Percentiles rank a stretch among this genome's conserved stretches.
These are phyloP conservation scores for Prosopis cineraria DNA, from an alignment of 306 rosid species.

Conservation along the genomic window DNA sequence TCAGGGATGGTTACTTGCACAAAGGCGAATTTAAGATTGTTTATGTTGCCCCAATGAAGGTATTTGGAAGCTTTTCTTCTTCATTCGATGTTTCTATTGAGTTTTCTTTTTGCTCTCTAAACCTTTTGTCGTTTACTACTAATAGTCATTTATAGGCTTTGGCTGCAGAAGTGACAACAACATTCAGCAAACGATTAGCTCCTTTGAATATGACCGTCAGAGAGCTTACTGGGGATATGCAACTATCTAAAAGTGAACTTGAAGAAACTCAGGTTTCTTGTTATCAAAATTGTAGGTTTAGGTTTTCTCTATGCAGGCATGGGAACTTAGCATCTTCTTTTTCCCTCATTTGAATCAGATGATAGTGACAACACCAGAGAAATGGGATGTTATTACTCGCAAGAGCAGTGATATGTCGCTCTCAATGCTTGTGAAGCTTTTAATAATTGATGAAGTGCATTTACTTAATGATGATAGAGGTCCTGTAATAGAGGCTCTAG, in stretches of 20 bases:
- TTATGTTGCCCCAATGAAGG: constrained; percentile 99
- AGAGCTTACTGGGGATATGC: constrained; percentile 99
- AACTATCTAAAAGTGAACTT: constrained; percentile 86
- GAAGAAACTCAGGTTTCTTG: constrained; percentile 93
- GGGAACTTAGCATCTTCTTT: constrained; percentile 27
- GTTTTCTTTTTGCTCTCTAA: constrained; percentile 22
- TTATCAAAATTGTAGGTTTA: constrained; percentile 30
- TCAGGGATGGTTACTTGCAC: constrained; percentile 92
- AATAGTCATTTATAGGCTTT: constrained; percentile 67
- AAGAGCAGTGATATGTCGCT: constrained; percentile 99
- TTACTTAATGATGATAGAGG: constrained; percentile 97
- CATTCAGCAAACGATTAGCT: constrained; percentile 94
- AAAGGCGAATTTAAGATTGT: constrained; percentile 92
- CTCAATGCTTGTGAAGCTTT: constrained; percentile 93
- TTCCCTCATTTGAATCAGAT: constrained; percentile 59
- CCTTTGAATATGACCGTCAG: constrained; percentile 88
- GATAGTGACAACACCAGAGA: constrained; percentile 99
- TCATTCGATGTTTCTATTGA: constrained; percentile 16
- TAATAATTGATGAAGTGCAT: constrained; percentile 97
- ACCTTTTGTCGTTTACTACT: constrained; percentile 24
- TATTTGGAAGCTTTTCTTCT: constrained; percentile 35
- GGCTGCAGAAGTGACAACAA: constrained; percentile 94
- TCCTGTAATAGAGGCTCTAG: constrained; percentile 96
- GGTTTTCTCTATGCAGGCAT: constrained; percentile 30
- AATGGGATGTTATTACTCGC: constrained; percentile 99